A percentile compares a stretch with the other conserved stretches of the same genome.
Evolutionary conservation across 805 yeast species (phyloP).

Genomic region (Ogataea philodendri): DNA sequence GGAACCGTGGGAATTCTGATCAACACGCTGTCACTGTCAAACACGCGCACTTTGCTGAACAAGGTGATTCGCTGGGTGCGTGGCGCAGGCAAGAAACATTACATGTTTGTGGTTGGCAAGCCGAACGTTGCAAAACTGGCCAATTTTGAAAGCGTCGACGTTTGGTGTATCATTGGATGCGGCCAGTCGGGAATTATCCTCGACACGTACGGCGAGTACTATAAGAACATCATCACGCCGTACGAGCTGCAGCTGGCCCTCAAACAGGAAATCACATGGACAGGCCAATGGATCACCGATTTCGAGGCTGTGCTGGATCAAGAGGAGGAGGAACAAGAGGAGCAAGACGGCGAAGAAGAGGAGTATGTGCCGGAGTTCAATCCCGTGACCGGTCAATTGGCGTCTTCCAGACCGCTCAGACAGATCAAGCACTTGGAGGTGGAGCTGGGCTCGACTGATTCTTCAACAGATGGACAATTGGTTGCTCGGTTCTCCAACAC

Average conservation of each 20-base stretch:
- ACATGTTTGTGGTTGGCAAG: slow-evolving; percentile 94
- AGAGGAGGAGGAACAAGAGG: slow-evolving; percentile 32
- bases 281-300: slow-evolving; percentile 89
- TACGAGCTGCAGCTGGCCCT: slow-evolving; percentile 85
- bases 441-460: slow-evolving; percentile 38
- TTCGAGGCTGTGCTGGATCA: slow-evolving; percentile 53
- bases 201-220: slow-evolving; percentile 76
- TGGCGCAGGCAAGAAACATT: slow-evolving; percentile 84
- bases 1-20: slow-evolving; percentile 90
- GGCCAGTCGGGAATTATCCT: slow-evolving; percentile 89
- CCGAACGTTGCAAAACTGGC: slow-evolving; percentile 97
- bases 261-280: slow-evolving; percentile 76
- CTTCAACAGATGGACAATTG: slow-evolving; percentile 37
- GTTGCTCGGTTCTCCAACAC: slow-evolving; percentile 57
- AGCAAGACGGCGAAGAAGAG: slow-evolving; percentile 25
- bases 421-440: slow-evolving; percentile 62
- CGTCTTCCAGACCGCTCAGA: slow-evolving; percentile 74
- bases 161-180: slow-evolving; percentile 95
- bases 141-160: slow-evolving; percentile 88
- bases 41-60: slow-evolving; percentile 67
- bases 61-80: slow-evolving; percentile 58
- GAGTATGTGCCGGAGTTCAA: slow-evolving; percentile 80
- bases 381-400: slow-evolving; percentile 79
- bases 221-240: slow-evolving; percentile 90
- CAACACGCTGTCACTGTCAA: slow-evolving; percentile 79